Evolutionary conservation across 495 filamentous ascomycete species (phyloP), one percentile per base, ranked within the genome.

Genomic region (Trichoderma reesei): DNA sequence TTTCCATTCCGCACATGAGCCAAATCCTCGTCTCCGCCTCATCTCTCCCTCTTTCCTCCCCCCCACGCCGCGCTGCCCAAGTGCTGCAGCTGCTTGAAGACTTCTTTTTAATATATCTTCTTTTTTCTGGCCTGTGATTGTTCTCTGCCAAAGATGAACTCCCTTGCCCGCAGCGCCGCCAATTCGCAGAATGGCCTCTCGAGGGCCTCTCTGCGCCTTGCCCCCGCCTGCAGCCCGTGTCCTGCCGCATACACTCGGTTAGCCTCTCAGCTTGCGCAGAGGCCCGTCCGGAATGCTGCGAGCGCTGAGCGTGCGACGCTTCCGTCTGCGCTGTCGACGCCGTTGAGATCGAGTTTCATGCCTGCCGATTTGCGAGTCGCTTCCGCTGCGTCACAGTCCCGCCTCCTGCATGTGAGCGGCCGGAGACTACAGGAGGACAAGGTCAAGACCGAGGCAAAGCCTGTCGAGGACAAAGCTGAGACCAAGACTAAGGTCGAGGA

Each of bases 181-280:
- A 68, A 67, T 66, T 73, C 72, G 67, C 75, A 69, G 34, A 67
- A 68, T 59, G 74, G 74, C 59, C 73, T 76, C 6, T 65, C 74
- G 61, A 67, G 70, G 67, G 69, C 72, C 62, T 72, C 78, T 64
- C 65, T 69, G 59, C 67, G 67, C 72, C 68, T 72, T 44, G 77
- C 73, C 66, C 73, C 75, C 69, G 75, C 76, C 64, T 75, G 77
- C 71, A 78, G 81, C 67, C 79, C 79, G 66, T 77, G 82, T 51
- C 80, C 81, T 41, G 78, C 82, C 34, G 51, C 51, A 56, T 86
- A 85, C 65, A 80, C 83, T 74, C 80, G 85, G 71, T 80, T 87
- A 79, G 65, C 82, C 8, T 78, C 78, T 36, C n/a, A 38, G 44
- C 44, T 56, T 18, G n/a, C 63, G 16, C 41, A 33, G 26, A 34